Evolutionary conservation across 495 filamentous ascomycete species (phyloP), one percentile per base, ranked within the genome.

Genomic region (Penicillium angulare): DNA sequence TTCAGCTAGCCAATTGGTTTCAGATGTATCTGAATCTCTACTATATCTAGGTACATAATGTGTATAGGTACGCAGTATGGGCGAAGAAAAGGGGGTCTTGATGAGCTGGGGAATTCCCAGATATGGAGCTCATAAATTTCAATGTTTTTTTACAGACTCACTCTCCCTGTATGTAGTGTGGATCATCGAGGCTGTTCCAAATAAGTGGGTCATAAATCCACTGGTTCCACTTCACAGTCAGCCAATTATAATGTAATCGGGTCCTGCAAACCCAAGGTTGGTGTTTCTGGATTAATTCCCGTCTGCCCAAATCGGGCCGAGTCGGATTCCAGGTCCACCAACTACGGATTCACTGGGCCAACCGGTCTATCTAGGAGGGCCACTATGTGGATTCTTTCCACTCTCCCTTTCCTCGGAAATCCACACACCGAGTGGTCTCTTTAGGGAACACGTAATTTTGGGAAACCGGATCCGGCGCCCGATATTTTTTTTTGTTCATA

Each of bases 251-350:
- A 42, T 24, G 10, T 12, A 2, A 10, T 56, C 49, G 43, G 60
- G 24, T 13, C 44, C 42, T 50, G 26, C 12, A 23, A 58, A 50
- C 24, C 32, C 32, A 54, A 15, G n/a, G 16, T 34, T 45, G 27
- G 27, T 52, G 29, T 22, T 53, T 53, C 56, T 55, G 53, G 53
- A 63, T 57, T 48, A 5, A 24, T 56, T 65, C 60, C 59, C 62
- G 62, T 59, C 50, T 43, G 32, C 48, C 59, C 48, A 63, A 63
- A 60, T 52, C 62, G 62, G 62, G 59, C 62, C 62, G 62, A 65
- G 39, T 65, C 62, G 62, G 62, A 65, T 63, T 65, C 51, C 56
- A 57, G 53, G 35, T 53, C 60, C 60, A 65, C 62, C 53, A 65
- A 36, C 49, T 33, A 48, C 36, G 35, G 47, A 49, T 38, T 60